These are phyloP conservation scores for Populus alba DNA, from an alignment of 345 rosid species.

Conservation along the genomic window DNA sequence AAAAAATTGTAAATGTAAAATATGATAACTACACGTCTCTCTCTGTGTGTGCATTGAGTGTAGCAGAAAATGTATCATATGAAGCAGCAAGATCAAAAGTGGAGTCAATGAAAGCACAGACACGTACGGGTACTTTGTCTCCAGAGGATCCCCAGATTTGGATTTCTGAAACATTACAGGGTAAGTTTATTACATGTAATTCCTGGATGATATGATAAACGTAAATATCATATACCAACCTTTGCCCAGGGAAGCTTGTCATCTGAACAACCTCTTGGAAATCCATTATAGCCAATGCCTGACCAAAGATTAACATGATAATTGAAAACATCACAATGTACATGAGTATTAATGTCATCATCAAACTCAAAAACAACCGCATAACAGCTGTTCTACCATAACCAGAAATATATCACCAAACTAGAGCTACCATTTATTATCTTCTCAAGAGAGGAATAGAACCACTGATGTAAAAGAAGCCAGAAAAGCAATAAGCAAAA, in stretches of 20 bases:
- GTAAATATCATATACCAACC: conserved; percentile 38
- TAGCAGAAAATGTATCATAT: neutral
- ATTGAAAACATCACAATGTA: neutral
- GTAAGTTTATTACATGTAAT: neutral
- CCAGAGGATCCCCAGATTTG: conserved; percentile 63
- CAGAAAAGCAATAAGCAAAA: neutral
- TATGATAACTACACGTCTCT: neutral
- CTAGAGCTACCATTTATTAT: neutral
- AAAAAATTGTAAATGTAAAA: neutral
- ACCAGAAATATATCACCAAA: too few relatives aligned
- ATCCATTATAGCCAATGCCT: conserved; percentile 98
- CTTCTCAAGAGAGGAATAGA: neutral
- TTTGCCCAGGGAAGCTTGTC: conserved; percentile 98
- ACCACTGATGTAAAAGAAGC: neutral
- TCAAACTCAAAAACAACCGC: neutral
- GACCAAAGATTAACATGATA: conserved; percentile 11
- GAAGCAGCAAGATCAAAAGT: conserved; percentile 5
- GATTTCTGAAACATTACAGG: conserved; percentile 60
- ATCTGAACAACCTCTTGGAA: conserved; percentile 98
- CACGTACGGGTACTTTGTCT: conserved; percentile 90
- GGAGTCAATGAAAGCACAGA: neutral
- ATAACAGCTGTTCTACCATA: neutral
- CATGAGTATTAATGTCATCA: neutral
- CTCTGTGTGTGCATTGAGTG: too few relatives aligned
- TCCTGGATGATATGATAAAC: neutral